phyloP scores from a whole-genome alignment of 352 stramenopile genomes.

The Phytophthora rubi region DNA sequence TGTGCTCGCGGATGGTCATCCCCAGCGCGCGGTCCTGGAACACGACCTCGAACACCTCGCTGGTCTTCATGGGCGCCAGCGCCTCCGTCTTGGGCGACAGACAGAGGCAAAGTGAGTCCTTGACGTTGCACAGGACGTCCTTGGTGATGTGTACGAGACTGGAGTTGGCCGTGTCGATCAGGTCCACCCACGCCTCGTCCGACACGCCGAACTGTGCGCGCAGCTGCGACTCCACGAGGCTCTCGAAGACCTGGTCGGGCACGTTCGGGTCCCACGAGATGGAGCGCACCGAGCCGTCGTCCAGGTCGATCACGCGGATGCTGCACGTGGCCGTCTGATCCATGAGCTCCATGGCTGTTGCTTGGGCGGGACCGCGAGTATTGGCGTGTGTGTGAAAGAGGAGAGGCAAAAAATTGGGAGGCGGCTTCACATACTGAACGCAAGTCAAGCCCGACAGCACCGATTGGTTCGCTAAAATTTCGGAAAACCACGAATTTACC shows the following conservation, averaged over 20 bases:
- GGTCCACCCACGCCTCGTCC: constrained; percentile 87
- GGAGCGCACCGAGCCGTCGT: constrained; percentile 76
- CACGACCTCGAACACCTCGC: constrained; percentile 80
- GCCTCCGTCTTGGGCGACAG: constrained; percentile 86
- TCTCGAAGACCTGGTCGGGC: constrained; percentile 84
- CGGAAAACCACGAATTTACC: neutral
- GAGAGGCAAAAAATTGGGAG: neutral
- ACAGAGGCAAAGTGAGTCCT: constrained; percentile 77
- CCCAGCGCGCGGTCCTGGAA: constrained; percentile 76
- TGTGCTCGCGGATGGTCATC: constrained; percentile 87
- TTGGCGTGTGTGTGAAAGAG: constrained; percentile 28
- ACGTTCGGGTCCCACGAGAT: constrained; percentile 85
- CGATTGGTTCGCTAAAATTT: neutral
- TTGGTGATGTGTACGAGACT: constrained; percentile 87
- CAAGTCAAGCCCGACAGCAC: neutral
- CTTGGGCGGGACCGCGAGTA: constrained; percentile 4
- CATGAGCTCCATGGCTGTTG: constrained; percentile 34
- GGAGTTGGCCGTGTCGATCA: constrained; percentile 84
- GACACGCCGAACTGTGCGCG: constrained; percentile 79
- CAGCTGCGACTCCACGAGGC: constrained; percentile 77
- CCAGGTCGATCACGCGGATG: constrained; percentile 85
- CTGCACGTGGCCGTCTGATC: constrained; percentile 47
- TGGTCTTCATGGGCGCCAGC: constrained; percentile 80
- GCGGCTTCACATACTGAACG: neutral
- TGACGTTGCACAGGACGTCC: constrained; percentile 57